These are phyloP conservation scores for Daldinia sp. DNA, from an alignment of 2,329 filamentous ascomycete genomes.

Conservation along the genomic window DNA sequence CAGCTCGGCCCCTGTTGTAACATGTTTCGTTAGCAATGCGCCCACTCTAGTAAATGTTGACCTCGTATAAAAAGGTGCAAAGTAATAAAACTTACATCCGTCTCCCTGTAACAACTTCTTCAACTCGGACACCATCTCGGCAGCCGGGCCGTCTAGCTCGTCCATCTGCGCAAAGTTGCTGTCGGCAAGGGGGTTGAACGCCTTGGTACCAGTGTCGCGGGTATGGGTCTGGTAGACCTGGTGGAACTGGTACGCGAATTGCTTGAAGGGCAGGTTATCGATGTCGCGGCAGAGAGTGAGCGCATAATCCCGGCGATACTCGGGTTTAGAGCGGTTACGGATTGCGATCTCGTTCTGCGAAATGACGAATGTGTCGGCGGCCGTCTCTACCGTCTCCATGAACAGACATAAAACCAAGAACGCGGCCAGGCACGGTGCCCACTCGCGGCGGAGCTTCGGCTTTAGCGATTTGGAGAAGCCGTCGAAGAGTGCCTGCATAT, in stretches of 20 bases:
- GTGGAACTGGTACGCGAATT: conserved; percentile 68
- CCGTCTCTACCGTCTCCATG: conserved; percentile 65
- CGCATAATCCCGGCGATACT: conserved; percentile 54
- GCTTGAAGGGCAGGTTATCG: conserved; percentile 67
- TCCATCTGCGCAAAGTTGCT: conserved; percentile 47
- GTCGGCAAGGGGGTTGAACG: conserved; percentile 66
- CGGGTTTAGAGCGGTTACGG: conserved; percentile 48
- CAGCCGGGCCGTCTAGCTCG: conserved; percentile 57
- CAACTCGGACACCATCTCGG: conserved; percentile 56
- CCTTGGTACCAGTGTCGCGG: conserved; percentile 56
- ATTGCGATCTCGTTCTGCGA: conserved; percentile 60
- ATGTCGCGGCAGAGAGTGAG: conserved; percentile 58
- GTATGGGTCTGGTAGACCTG: conserved; percentile 66
- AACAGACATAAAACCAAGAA: conserved; percentile 66
- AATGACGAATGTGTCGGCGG: conserved; percentile 61
- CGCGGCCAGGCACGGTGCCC: conserved; percentile 64
- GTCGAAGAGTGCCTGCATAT: conserved; percentile 61
- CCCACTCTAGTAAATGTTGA: neutral
- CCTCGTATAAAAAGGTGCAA: neutral
- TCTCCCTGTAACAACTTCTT: conserved; percentile 55
- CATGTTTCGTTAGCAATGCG: conserved; percentile 20
- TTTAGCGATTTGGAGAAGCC: conserved; percentile 62
- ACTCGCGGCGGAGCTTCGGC: conserved; percentile 60
- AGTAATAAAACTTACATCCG: conserved; percentile 51
- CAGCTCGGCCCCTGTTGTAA: conserved; percentile 49